Evolutionary conservation across 352 stramenopile species (phyloP).

Genomic region (Globisporangium heterothallicum): DNA sequence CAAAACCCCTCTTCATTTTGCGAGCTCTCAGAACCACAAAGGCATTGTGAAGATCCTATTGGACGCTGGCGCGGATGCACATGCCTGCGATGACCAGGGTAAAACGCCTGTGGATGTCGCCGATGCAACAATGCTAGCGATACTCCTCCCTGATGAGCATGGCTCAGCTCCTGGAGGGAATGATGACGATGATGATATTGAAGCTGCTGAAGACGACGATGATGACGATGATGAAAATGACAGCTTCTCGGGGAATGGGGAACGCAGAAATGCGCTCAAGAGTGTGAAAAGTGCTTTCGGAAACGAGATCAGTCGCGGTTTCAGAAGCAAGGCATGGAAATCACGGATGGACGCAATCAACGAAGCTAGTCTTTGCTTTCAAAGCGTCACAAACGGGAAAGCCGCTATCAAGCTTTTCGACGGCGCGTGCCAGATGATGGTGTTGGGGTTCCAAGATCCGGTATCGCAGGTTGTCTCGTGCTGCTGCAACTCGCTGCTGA

Average conservation of each 20-base stretch:
- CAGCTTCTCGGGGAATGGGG: constrained; percentile 18
- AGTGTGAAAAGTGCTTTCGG: constrained; percentile 46
- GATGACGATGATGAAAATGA: constrained; percentile 37
- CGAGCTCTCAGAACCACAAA: constrained; percentile 53
- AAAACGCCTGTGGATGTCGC: constrained; percentile 67
- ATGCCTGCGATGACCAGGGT: constrained; percentile 51
- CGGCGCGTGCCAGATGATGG: constrained; percentile 56
- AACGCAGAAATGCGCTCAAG: constrained; percentile 13
- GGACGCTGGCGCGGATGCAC: constrained; percentile 59
- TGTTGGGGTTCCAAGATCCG: constrained; percentile 44
- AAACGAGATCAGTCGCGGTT: constrained; percentile 36
- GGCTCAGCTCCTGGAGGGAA: constrained; percentile 8
- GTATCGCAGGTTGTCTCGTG: constrained; percentile 62
- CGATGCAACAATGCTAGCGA: constrained; percentile 30
- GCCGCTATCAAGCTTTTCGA: constrained; percentile 51
- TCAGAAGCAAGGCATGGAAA: constrained; percentile 61
- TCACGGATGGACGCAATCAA: constrained; percentile 42
- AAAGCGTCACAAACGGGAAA: constrained; percentile 35
- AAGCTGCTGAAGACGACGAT: constrained; percentile 13
- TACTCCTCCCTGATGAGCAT: constrained; percentile 47
- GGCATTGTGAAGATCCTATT: constrained; percentile 60
- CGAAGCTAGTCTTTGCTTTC: constrained; percentile 45
- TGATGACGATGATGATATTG: constrained; percentile 22
- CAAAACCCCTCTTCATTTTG: constrained; percentile 73
- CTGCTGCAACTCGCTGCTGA: constrained; percentile 56